Conservation (phyloP, 305 asterid genomes). For the Solanum hybrid region DNA sequence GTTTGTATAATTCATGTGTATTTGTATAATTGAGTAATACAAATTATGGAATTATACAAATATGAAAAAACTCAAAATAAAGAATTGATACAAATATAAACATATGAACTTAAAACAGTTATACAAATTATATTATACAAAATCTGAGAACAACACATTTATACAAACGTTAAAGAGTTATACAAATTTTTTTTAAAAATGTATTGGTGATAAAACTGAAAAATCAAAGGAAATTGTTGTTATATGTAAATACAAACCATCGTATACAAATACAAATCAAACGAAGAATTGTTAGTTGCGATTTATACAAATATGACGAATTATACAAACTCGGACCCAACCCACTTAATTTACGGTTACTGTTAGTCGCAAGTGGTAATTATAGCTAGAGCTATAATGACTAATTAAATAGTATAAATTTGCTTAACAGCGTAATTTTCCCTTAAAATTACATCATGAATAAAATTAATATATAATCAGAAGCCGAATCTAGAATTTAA, state of each 20-base stretch:
- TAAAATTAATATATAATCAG: too few relatives aligned
- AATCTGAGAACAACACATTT: too few relatives aligned
- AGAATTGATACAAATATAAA: neutral
- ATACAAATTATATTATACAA: neutral
- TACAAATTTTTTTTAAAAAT: accelerated
- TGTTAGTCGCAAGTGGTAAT: neutral
- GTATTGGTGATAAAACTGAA: neutral
- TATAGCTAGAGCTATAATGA: neutral
- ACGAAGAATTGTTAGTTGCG: neutral
- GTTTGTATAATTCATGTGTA: too few relatives aligned
- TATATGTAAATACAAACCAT: too few relatives aligned
- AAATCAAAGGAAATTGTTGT: neutral
- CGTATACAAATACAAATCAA: neutral
- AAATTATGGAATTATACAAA: too few relatives aligned
- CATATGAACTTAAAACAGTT: neutral
- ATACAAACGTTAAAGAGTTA: neutral
- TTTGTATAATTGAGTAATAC: too few relatives aligned
- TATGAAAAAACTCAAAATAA: neutral
- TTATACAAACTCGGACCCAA: too few relatives aligned
- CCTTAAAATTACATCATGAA: too few relatives aligned
- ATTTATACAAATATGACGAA: neutral
- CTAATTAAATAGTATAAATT: neutral
- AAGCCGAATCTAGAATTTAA: neutral
- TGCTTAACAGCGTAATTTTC: too few relatives aligned
- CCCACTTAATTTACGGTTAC: neutral